A percentile compares a stretch with the other conserved stretches of the same genome.
Evolutionary conservation across 1,284 basidiomycete genomes (phyloP).

Genomic region (Heliocybe sulcata): DNA sequence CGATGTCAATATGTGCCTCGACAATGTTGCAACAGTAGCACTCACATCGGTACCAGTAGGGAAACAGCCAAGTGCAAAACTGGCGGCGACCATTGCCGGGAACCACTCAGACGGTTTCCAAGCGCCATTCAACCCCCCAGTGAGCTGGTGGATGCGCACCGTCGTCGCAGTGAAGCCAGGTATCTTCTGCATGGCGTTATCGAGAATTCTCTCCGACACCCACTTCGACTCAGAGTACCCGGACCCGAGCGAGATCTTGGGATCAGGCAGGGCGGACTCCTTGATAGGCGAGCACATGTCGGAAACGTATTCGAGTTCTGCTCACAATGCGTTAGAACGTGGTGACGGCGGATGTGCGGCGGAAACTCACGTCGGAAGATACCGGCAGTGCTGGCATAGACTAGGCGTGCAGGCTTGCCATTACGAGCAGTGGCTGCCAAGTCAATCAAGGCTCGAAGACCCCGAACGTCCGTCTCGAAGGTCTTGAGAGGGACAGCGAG

Average conservation of each 20-base stretch:
- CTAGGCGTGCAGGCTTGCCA: conserved; percentile 12
- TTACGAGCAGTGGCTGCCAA: conserved; percentile 16
- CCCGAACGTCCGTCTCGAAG: conserved; percentile 17
- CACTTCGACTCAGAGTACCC: conserved; percentile 22
- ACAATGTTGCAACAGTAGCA: not conserved
- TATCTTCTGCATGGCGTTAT: conserved; percentile 10
- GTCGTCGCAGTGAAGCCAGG: conserved; percentile 10
- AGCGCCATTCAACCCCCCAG: conserved; percentile 18
- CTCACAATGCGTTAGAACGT: not conserved
- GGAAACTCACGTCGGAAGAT: conserved; percentile 16
- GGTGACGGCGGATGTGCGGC: too few species aligned
- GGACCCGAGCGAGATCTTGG: conserved; percentile 12
- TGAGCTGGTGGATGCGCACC: conserved; percentile 18
- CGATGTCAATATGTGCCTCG: not conserved
- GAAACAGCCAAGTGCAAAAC: conserved; percentile 9
- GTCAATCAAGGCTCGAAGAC: conserved; percentile 18
- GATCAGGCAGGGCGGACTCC: conserved; percentile 12
- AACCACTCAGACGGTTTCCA: conserved; percentile 25
- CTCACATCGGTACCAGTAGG: conserved; percentile 10
- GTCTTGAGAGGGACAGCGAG: conserved; percentile 18
- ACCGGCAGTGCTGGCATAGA: conserved; percentile 19
- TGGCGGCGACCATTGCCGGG: conserved; percentile 20
- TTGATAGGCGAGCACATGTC: conserved; percentile 1
- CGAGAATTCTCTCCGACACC: conserved; percentile 17
- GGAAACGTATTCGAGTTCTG: not conserved